These are phyloP conservation scores for Lodderomyces elongisporus DNA, from an alignment of 1,139 yeast genomes.

Conservation along the genomic window DNA sequence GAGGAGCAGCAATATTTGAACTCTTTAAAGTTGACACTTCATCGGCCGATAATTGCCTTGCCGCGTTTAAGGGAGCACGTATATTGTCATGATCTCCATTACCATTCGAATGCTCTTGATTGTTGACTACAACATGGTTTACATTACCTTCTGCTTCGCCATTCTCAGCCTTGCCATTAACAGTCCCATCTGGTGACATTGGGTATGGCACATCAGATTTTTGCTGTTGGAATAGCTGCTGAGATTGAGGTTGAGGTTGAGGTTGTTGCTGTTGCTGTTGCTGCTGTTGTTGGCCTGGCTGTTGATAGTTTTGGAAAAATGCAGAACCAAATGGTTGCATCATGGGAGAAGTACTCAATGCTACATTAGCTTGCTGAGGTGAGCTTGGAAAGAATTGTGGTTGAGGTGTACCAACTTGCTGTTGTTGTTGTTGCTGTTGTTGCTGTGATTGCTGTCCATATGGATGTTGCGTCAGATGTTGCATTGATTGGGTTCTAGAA, in stretches of 20 bases:
- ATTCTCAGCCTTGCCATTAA: neutral
- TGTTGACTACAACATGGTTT: neutral
- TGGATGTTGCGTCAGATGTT: neutral
- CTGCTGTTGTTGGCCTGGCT: conserved; percentile 8
- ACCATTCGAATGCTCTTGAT: neutral
- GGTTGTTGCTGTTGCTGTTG: conserved; percentile 8
- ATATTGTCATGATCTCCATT: neutral
- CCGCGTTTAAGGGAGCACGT: conserved; percentile 3
- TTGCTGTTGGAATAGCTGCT: conserved; percentile 6
- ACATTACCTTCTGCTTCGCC: neutral
- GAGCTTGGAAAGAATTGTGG: conserved; percentile 40
- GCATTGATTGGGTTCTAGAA: conserved; percentile 4
- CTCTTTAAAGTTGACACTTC: conserved; percentile 12
- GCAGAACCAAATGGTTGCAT: conserved; percentile 7
- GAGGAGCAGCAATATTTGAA: conserved; percentile 1
- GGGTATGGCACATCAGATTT: conserved; percentile 1
- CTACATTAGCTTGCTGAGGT: conserved; percentile 23
- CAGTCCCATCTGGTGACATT: neutral
- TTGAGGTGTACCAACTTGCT: conserved; percentile 17
- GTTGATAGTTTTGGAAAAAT: conserved; percentile 9
- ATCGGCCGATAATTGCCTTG: conserved; percentile 9
- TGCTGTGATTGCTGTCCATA: conserved; percentile 10
- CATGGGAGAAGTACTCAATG: conserved; percentile 10
- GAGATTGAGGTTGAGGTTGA: conserved; percentile 6
- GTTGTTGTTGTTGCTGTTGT: conserved; percentile 12